phyloP scores from a whole-genome alignment of 371 early-diverging fungal genomes.

The Smittium mucronatum region DNA sequence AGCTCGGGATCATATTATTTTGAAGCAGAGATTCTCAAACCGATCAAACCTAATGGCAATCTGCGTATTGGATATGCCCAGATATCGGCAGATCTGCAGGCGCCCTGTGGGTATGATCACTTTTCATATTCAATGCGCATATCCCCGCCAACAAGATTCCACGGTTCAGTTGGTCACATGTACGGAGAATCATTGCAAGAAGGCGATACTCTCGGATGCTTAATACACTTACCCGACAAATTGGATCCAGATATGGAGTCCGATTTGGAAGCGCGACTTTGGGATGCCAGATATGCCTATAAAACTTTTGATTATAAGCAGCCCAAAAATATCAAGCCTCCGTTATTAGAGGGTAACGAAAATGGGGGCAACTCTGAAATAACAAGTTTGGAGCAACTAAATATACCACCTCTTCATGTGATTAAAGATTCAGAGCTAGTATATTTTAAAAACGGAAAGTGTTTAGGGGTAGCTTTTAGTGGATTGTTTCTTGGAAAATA shows the following conservation, averaged over 20 bases:
- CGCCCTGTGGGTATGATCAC: slow-evolving; percentile 53
- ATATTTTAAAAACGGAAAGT: too few relatives aligned
- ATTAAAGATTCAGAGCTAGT: too few relatives aligned
- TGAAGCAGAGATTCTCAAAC: slow-evolving; percentile 34
- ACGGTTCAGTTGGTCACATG: slow-evolving; percentile 31
- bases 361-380: too few relatives aligned
- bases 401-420: too few relatives aligned
- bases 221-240: slow-evolving; percentile 40
- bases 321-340: too few relatives aligned
- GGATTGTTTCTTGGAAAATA: too few relatives aligned
- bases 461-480: too few relatives aligned
- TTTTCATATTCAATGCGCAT: slow-evolving; percentile 52
- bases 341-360: too few relatives aligned
- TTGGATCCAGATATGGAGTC: slow-evolving; percentile 26
- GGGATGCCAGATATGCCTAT: slow-evolving; percentile 29
- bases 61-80: slow-evolving; percentile 55
- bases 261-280: slow-evolving; percentile 29
- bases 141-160: slow-evolving; percentile 44
- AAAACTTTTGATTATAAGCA: slow-evolving; percentile 27
- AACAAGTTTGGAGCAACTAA: too few relatives aligned
- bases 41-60: slow-evolving; percentile 28
- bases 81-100: slow-evolving; percentile 57
- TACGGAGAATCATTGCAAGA: slow-evolving; percentile 27
- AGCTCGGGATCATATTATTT: slow-evolving; percentile 57
- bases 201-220: slow-evolving; percentile 48